A percentile compares a stretch with the other conserved stretches of the same genome.
Evolutionary conservation across 163 green algal species (phyloP).

Genomic region (Volvox carteri): DNA sequence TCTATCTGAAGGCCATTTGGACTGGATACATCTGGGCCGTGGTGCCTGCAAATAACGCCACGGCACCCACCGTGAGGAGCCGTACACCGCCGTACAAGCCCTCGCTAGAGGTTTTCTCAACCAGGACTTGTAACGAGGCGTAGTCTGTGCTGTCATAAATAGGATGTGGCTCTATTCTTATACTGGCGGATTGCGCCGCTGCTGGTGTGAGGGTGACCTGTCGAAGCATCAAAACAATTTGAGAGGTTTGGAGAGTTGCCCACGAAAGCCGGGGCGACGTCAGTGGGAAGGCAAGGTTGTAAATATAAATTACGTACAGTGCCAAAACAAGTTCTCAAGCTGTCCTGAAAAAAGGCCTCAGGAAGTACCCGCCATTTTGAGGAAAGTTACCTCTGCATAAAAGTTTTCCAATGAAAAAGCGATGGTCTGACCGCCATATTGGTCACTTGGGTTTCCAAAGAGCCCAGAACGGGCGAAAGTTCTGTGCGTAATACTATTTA

Average conservation of each 20-base stretch:
- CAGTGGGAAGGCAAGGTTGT: not conserved
- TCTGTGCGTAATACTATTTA: conserved; percentile 29
- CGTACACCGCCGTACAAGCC: conserved; percentile 86
- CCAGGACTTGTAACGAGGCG: conserved; percentile 52
- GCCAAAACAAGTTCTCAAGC: not conserved
- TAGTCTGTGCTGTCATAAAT: conserved; percentile 67
- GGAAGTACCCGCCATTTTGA: not conserved
- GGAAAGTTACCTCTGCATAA: conserved; percentile 72
- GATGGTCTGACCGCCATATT: conserved; percentile 83
- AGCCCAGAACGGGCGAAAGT: conserved; percentile 80
- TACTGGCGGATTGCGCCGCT: not conserved
- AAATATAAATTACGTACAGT: not conserved
- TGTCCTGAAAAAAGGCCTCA: not conserved
- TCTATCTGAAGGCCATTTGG: too few relatives aligned
- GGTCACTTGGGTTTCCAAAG: conserved; percentile 89
- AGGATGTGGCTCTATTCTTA: conserved; percentile 71
- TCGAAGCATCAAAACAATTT: not conserved
- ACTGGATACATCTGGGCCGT: not conserved
- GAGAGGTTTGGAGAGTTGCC: too few relatives aligned
- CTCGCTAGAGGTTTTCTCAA: conserved; percentile 51
- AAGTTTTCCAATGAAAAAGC: conserved; percentile 84
- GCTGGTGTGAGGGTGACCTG: conserved; percentile 71
- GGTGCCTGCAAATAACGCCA: not conserved
- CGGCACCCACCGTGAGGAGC: conserved; percentile 74
- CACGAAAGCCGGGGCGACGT: too few relatives aligned